Evolutionary conservation across 2,329 filamentous ascomycete species (phyloP), one percentile per base, ranked within the genome.

Genomic region (Claviceps pusilla): DNA sequence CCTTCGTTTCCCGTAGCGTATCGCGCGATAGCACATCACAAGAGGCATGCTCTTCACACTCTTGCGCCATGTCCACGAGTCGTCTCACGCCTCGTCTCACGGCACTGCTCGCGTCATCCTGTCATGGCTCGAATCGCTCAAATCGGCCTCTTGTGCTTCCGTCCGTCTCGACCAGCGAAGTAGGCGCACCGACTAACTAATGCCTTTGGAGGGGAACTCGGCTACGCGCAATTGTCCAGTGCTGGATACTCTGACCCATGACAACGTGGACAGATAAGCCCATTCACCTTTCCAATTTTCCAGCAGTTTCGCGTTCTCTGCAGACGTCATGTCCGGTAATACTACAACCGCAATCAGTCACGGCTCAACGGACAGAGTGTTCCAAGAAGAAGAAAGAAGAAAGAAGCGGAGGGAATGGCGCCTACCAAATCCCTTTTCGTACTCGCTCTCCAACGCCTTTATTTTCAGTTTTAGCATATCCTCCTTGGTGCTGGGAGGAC

Each of bases 211-310:
- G 24, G 90, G 91, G 64, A 95, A 95, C 57, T 76, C 84, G 29
- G 86, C 85, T n/a, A 81, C 71, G 62, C 82, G 78, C 58, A 82
- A 76, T 12, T 68, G 72, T 4, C 88, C 88, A 35, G 78, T 74
- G 55, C 76, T 80, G 4, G 78, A 78, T 54, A 96, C 73, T 57
- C 88, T 83, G 57, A 89, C 76, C 76, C 90, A 97, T 56, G 83
- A 80, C 60, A 96, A 67, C 9, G 78, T 84, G 39, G 83, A 80
- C 58, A 96, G 76, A 62, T 85, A 84, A 9, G 86, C 77, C 91
- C 91, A 97, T 31, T 86, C 79, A 4, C 87, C 86, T 59, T 89
- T 86, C 88, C 89, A 97, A 28, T 76, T 74, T 58, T 80, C 77
- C 45, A 97, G 69, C 59, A 79, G 76, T 55, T 76, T 69, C 52